phyloP scores from a whole-genome alignment of 768 basidiomycete genomes.

The Tephrocybe sp. region DNA sequence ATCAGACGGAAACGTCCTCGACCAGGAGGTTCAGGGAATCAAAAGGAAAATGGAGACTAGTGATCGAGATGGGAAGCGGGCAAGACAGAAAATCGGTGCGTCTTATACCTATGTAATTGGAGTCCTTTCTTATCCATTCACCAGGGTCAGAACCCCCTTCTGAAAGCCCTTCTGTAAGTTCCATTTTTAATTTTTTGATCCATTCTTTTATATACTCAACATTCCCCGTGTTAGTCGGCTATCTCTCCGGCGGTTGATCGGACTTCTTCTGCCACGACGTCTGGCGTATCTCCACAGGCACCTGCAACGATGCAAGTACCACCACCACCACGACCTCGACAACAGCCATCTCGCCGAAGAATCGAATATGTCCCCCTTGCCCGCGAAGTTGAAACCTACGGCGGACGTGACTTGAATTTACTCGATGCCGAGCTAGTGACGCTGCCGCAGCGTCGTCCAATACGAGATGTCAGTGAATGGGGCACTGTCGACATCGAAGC shows the following conservation, averaged over 20 bases:
- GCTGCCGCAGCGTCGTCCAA: slow-evolving; percentile 50
- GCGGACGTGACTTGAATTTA: slow-evolving; percentile 75
- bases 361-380: slow-evolving; percentile 86
- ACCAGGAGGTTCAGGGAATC: slow-evolving; percentile 61
- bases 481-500: slow-evolving; percentile 88
- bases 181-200: slow-evolving; percentile 11
- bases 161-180: slow-evolving; percentile 45
- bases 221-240: slow-evolving; percentile 24
- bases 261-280: slow-evolving; percentile 23
- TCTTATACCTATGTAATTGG: slow-evolving; percentile 7
- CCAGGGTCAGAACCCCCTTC: slow-evolving; percentile 42
- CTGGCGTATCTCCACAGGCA: slow-evolving; percentile 25
- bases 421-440: slow-evolving; percentile 63
- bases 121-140: slow-evolving; percentile 4
- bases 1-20: slow-evolving; percentile 43
- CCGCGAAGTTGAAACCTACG: slow-evolving; percentile 72
- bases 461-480: slow-evolving; percentile 82
- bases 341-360: slow-evolving; percentile 68
- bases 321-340: slow-evolving; percentile 37
- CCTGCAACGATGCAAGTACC: slow-evolving; percentile 28
- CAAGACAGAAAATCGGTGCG: slow-evolving; percentile 72
- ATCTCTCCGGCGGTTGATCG: slow-evolving; percentile 28
- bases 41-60: slow-evolving; percentile 75
- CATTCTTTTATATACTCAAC: slow-evolving; percentile 6
- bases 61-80: slow-evolving; percentile 68